These are phyloP conservation scores for Daldinia eschscholtzii DNA, from an alignment of 2,329 filamentous ascomycete species.

Conservation along the genomic window DNA sequence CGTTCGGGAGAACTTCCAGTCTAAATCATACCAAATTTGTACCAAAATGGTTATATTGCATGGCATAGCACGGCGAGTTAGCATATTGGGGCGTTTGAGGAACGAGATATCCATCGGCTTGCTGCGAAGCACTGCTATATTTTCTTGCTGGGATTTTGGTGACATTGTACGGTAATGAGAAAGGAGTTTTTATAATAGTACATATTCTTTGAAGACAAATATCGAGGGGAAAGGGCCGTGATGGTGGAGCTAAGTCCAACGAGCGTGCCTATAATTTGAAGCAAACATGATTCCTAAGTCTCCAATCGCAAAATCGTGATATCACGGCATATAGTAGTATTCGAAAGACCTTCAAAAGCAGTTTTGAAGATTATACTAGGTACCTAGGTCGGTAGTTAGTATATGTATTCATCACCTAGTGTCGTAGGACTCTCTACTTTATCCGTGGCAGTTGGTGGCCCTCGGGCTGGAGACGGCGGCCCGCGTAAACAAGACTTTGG, in stretches of 20 bases:
- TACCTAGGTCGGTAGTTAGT: no score
- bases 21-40: constrained; percentile 3
- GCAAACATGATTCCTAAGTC: no score
- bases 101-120: constrained; percentile 15
- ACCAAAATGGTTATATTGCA: constrained; percentile 3
- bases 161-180: constrained; percentile 5
- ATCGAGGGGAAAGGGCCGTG: neutral
- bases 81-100: constrained; percentile 33
- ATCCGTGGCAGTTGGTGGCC: constrained; percentile 18
- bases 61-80: neutral
- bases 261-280: no score
- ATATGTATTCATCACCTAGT: no score
- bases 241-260: neutral
- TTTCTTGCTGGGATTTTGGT: neutral
- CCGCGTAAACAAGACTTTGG: constrained; percentile 31
- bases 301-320: no score
- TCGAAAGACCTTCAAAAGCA: no score
- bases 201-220: neutral
- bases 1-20: neutral
- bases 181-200: neutral
- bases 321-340: no score
- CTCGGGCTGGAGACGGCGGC: neutral
- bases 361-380: no score
- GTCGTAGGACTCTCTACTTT: no score
- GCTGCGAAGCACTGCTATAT: constrained; percentile 16